A percentile compares a stretch with the other conserved stretches of the same genome.
These are phyloP conservation scores for Psilocybe tampanensis DNA, from an alignment of 768 basidiomycete genomes.

Conservation along the genomic window DNA sequence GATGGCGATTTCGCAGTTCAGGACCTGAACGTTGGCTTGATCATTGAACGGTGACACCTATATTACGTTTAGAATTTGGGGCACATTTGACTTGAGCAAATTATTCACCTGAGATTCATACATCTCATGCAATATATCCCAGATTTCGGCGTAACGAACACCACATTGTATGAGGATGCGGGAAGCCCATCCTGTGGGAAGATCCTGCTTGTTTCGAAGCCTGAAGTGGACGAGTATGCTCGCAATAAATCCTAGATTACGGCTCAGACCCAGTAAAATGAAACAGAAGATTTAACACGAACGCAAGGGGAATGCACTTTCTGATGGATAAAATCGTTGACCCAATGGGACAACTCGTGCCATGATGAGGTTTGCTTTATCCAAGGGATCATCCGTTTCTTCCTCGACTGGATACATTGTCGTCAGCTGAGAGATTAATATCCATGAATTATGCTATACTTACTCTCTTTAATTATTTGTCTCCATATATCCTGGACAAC, in stretches of 20 bases:
- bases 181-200: conserved; percentile 83
- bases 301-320: conserved; percentile 89
- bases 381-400: conserved; percentile 54
- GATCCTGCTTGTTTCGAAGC: conserved; percentile 54
- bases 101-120: conserved; percentile 81
- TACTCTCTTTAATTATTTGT: conserved; percentile 81
- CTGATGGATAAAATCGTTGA: conserved; percentile 88
- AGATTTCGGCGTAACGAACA: conserved; percentile 79
- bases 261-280: not conserved
- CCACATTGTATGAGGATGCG: conserved; percentile 79
- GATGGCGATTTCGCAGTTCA: conserved; percentile 81
- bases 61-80: conserved; percentile 1
- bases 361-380: conserved; percentile 62
- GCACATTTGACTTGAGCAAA: not conserved
- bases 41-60: conserved; percentile 86
- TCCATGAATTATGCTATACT: conserved; percentile 22
- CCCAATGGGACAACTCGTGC: conserved; percentile 72
- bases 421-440: not conserved
- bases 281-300: conserved; percentile 31
- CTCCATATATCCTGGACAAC: conserved; percentile 89
- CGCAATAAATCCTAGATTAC: conserved; percentile 68
- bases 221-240: conserved; percentile 76
- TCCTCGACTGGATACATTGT: conserved; percentile 47
- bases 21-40: conserved; percentile 75
- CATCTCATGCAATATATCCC: conserved; percentile 85